Base-by-base conservation (phyloP, 768 basidiomycete species). In the Phallus indusiatus region DNA sequence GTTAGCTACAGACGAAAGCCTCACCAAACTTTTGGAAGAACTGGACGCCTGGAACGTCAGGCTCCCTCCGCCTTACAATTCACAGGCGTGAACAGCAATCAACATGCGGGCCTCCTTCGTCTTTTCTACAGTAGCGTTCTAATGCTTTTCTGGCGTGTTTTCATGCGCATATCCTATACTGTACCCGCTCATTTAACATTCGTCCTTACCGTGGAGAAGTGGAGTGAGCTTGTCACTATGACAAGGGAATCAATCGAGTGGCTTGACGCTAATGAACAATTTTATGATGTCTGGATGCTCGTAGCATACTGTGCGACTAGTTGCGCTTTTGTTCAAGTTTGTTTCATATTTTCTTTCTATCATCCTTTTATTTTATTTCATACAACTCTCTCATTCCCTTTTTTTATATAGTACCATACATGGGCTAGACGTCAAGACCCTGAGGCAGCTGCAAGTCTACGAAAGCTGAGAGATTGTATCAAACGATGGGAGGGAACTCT, bases 91-190 rank as follows among this genome's bases (percentile, higher is more conserved):
- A 81, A 85, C 12, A 83, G 83, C 0, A 73, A 83, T 47, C 79
- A 76, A 59, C 76, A 78, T 63, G 83, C 88, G 65, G 94, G 95
- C 47, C 75, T 96, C 57, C 76, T 99, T 21, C 94, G 96, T 71
- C 71, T 97, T 55, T 77, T 92, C 46, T 94, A 90, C 69, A 82
- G 88, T 33, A 92, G 90, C 67, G 85, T 97, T 48, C 86, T 85
- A 64, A 96, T 98, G 84, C 89, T 98, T 71, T 94, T 96, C 73
- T 96, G 92, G 85, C 87, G 95, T 53, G 93, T 96, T 34, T 98
- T 97, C 76, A 94, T 97, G 91, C 83, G 95, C 54, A 92, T 97
- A 72, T 93, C 90, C 60, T 98, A 96, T 74, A 80, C 84, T 18
- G 89, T 90, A 67, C 94, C 95, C 9, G 82, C 82, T 11, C 93